Percentiles rank a stretch among this genome's conserved stretches.
Conservation (phyloP, 768 basidiomycete genomes). For the Calocera cornea region DNA sequence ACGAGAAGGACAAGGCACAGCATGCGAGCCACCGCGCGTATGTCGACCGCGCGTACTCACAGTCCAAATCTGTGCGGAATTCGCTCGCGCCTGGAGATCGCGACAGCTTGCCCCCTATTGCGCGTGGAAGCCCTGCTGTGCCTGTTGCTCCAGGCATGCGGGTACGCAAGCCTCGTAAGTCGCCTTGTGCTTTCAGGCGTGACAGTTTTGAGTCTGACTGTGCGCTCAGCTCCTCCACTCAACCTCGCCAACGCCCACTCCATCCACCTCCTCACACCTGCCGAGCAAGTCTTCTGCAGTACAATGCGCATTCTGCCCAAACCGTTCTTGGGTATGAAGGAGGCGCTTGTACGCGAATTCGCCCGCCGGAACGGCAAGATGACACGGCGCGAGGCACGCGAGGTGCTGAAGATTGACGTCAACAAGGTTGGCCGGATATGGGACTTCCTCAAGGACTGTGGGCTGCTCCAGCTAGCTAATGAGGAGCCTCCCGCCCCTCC, state of each 20-base stretch:
- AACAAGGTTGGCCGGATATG: slow-evolving; percentile 86
- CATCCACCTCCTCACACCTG: slow-evolving; percentile 74
- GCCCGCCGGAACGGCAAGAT: slow-evolving; percentile 79
- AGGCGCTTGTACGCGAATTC: slow-evolving; percentile 86
- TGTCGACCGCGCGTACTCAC: not conserved
- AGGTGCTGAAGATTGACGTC: slow-evolving; percentile 83
- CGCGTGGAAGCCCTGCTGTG: not conserved
- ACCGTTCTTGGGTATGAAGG: slow-evolving; percentile 91
- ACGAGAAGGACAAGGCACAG: slow-evolving; percentile 58
- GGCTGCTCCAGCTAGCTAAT: slow-evolving; percentile 24
- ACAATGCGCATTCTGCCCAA: slow-evolving; percentile 83
- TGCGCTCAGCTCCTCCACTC: slow-evolving; percentile 36
- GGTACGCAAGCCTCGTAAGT: slow-evolving; percentile 11
- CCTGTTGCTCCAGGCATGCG: not conserved
- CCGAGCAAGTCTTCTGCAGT: slow-evolving; percentile 80
- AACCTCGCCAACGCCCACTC: slow-evolving; percentile 85
- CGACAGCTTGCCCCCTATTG: not conserved
- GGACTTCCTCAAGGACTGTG: slow-evolving; percentile 82
- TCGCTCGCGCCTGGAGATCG: not conserved
- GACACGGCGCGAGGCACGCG: slow-evolving; percentile 74
- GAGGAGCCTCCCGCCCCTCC: not conserved
- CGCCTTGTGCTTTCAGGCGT: too few relatives aligned
- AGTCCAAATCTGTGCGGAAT: not conserved
- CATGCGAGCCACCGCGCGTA: slow-evolving; percentile 22
- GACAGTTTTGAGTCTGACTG: too few relatives aligned